Evolutionary conservation across 1,284 basidiomycete genomes (phyloP).

Genomic region (Schizophyllum commune): DNA sequence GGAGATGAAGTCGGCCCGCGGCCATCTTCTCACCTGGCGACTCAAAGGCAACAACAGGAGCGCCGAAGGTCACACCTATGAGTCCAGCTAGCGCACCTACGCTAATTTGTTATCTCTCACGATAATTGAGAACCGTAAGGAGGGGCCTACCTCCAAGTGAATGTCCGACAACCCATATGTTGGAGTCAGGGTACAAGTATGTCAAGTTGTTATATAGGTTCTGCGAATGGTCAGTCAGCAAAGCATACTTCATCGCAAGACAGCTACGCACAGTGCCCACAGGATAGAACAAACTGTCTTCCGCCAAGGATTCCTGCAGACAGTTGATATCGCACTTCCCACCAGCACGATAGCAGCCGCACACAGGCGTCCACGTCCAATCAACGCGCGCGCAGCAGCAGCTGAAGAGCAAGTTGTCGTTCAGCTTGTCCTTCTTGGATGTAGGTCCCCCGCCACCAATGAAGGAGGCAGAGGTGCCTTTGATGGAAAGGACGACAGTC

Average conservation of each 20-base stretch:
- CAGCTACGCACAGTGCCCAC: constrained; percentile 59
- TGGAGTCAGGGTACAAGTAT: constrained; percentile 87
- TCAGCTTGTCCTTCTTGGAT: constrained; percentile 84
- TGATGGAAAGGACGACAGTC: constrained; percentile 87
- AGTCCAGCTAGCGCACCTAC: constrained; percentile 65
- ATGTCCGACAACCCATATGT: constrained; percentile 92
- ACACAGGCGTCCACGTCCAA: constrained; percentile 94
- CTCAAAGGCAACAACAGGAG: constrained; percentile 86
- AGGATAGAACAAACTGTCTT: constrained; percentile 87
- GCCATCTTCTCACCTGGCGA: constrained; percentile 88
- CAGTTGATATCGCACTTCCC: constrained; percentile 84
- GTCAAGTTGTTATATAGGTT: constrained; percentile 93
- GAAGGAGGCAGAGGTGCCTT: constrained; percentile 83
- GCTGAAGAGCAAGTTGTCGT: constrained; percentile 95
- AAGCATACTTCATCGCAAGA: neutral
- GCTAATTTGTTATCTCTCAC: neutral
- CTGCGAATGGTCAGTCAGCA: constrained; percentile 28
- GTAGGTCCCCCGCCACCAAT: constrained; percentile 84
- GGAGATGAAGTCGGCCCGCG: constrained; percentile 81
- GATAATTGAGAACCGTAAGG: too few relatives aligned
- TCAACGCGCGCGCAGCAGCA: constrained; percentile 95
- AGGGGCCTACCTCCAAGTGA: constrained; percentile 79
- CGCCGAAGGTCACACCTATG: constrained; percentile 88
- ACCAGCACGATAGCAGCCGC: constrained; percentile 80
- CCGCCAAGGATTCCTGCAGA: constrained; percentile 70